Base-by-base conservation (phyloP, 2,329 filamentous ascomycete genomes). In the Diplodia mutila region DNA sequence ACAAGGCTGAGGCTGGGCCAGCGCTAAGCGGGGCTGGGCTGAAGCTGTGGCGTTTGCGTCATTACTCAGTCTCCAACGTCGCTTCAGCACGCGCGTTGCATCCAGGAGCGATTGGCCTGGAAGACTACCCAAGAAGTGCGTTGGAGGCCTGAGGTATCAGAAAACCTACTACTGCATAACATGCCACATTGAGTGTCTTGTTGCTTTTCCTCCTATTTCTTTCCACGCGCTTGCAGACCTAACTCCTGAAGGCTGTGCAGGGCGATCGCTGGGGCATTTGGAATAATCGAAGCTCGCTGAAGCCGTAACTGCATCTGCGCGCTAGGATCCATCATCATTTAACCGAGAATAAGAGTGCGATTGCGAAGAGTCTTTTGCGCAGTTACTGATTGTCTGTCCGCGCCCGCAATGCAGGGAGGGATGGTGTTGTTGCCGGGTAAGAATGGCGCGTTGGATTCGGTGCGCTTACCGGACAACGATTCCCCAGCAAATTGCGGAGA, bases 1-100 rank as follows among this genome's bases (percentile, higher is more conserved):
- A 14, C 59, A 37, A 49, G 59, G 59, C 46, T 63, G 59, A 51
- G 59, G 46, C 59, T 51, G 57, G 57, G 57, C 42, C 11, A 39
- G 57, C 39, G 32, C 57, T 61, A 48, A 39, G 55, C 39, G 23
- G 46, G 55, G 55, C 55, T 48, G 39, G n/a, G 57, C 32, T 39
- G 57, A 29, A 39, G 25, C 34, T 46, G 59, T 51, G 59, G 42
- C 59, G 23, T 14, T 32, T 29, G 42, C 59, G 14, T 11, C 42
- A 63, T 63, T 63, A 63, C 46, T 63, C 59, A 51, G 27, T 51
- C 59, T 51, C 42, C 6, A 34, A 42, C 59, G 18, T 51, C 29
- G 59, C 59, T 37, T 63, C 46, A 63, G 42, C 42, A 37, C 4
- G 11, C 59, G 59, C 12, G 42, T 51, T 37, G 21, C 59, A 49